Evolutionary conservation across 2,329 filamentous ascomycete genomes (phyloP).

Genomic region (Ceratocystis diversiconidia): DNA sequence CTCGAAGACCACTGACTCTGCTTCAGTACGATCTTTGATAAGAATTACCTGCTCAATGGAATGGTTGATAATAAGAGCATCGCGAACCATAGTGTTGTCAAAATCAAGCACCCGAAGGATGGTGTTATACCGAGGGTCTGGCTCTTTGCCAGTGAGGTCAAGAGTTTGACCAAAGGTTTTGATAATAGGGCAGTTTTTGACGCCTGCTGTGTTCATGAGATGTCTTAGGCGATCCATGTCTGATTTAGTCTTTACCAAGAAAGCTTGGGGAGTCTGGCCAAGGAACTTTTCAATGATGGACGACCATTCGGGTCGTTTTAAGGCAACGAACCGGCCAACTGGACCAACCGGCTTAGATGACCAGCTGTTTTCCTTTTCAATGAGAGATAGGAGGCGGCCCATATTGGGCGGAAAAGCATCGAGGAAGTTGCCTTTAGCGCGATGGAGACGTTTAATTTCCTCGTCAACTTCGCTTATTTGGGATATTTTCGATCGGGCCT

Average conservation of each 20-base stretch:
- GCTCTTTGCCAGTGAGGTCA: conserved; percentile 55
- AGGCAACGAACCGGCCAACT: conserved; percentile 60
- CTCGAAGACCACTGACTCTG: conserved; percentile 53
- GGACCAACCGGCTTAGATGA: conserved; percentile 64
- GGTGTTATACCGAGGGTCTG: conserved; percentile 57
- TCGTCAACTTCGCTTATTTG: conserved; percentile 23
- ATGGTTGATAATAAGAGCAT: conserved; percentile 71
- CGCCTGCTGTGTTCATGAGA: conserved; percentile 45
- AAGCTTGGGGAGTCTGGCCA: conserved; percentile 55
- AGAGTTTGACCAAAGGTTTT: conserved; percentile 46
- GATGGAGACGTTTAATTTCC: conserved; percentile 17
- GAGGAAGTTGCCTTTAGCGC: conserved; percentile 40
- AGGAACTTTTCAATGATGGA: conserved; percentile 65
- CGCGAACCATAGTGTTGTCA: conserved; percentile 61
- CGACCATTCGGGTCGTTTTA: conserved; percentile 71
- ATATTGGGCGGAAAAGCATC: conserved; percentile 52
- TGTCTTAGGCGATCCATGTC: conserved; percentile 57
- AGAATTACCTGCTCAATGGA: conserved; percentile 74
- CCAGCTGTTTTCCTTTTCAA: conserved; percentile 57
- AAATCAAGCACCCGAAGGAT: conserved; percentile 70
- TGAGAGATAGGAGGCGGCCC: conserved; percentile 48
- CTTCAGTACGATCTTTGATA: conserved; percentile 52
- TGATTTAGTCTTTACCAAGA: conserved; percentile 63
- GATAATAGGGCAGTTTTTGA: conserved; percentile 41
- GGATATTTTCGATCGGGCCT: conserved; percentile 10